Base-by-base conservation (phyloP, 2,329 filamentous ascomycete species). In the Aspergillus proliferans region DNA sequence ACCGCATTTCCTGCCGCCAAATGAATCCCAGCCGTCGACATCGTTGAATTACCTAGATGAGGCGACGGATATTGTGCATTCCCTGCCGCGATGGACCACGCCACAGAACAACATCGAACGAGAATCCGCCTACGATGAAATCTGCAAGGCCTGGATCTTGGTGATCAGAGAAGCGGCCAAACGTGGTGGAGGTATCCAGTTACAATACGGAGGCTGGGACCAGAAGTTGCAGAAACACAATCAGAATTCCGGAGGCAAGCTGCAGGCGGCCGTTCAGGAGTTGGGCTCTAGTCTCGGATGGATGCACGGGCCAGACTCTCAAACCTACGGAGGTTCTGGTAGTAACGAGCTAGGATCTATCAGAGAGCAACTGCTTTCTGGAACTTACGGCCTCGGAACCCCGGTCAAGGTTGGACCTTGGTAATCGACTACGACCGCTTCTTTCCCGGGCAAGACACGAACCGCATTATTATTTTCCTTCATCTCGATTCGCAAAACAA, bases 81-180 rank as follows among this genome's bases (percentile, higher is more conserved):
- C 84, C 36, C 77, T 98, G 40, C 93, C 93, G 3, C 82, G 95
- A 62, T 98, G 91, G 90, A 87, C 93, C 58, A 88, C 84, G 41
- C 87, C 86, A 52, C 83, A 88, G 54, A 87, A 96, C 72, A 91
- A 91, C 57, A 81, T 95, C 60, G 88, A 95, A 74, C 96, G 96
- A 70, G 86, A 95, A 57, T 89, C 89, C 55, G 91, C 92, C 6
- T 98, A 98, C 65, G 92, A 98, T 62, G 93, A 97, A 65, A 91
- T 98, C 55, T 86, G 88, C 22, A 89, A 86, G 62, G 93, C 93
- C 1, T 98, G 93, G 93, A 85, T 88, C 14, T 70, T 94, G 57
- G 92, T 95, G 45, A 87, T 98, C 58, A 85, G 85, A 52, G 93
- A 98, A 69, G 89, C 90, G 2, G 85, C 87, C 19, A 97, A 97